Base-by-base conservation (phyloP, 768 basidiomycete species). In the Hortiboletus flavorubellus region DNA sequence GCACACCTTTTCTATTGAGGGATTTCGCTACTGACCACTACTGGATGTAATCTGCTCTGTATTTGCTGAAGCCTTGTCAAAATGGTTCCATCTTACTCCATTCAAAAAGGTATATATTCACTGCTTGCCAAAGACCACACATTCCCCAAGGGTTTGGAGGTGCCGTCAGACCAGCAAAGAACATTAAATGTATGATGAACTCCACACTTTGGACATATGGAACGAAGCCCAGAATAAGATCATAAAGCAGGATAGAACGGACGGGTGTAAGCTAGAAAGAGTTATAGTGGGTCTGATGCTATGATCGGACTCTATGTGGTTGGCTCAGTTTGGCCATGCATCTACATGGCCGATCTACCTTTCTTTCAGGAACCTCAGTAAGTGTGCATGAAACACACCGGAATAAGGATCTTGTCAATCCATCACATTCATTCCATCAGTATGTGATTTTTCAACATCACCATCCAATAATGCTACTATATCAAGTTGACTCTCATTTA, bases 11-110 rank as follows among this genome's bases (percentile, higher is more conserved):
- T 18, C 35, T 0, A 54, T 74, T 0, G 61, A 68, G 14, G 73
- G 71, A 1, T 51, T 76, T 11, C 55, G 58, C 9, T 64, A 68
- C 51, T 55, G 63, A 0, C 60, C 58, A 1, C 47, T 73, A 4
- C 61, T 55, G 1, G 34, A 38, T 0, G 46, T 68, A 2, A 54
- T 68, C 6, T 34, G 40, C 0, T 33, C 56, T 1, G 56, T 45
- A 1, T 59, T 67, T 14, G 10, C 54, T 0, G 60, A 62, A 10
- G 16, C 12, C 1, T 12, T 48, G 0, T 18, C 59, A 0, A 59
- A 51, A 4, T 41, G 47, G 48, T 64, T 70, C 29, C 67, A 70
- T 35, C 56, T 64, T 11, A 64, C 58, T 0, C 68, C 65, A 0
- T 68, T 65, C 62, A 61, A 61, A 26, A 26, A 26, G 26, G 26